phyloP scores from a whole-genome alignment of 352 stramenopile species.

The Phytophthora agathidicida region DNA sequence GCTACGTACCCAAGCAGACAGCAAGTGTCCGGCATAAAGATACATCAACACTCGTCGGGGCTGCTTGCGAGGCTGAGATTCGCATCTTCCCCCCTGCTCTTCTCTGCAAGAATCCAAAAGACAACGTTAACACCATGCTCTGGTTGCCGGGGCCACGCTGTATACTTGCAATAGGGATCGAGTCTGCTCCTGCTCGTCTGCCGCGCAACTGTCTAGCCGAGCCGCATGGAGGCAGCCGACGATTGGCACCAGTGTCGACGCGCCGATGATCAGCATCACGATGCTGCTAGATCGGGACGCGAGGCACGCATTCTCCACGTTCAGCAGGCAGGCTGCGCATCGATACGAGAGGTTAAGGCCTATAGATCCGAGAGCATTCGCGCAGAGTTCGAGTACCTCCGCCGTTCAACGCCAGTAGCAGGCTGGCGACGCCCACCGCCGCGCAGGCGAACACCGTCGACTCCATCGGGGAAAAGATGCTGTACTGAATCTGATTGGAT shows the following conservation, averaged over 20 bases:
- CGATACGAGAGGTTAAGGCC: neutral
- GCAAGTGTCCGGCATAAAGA: constrained; percentile 76
- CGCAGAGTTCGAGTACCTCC: too few species aligned
- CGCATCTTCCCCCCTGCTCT: neutral
- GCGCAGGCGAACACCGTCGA: constrained; percentile 64
- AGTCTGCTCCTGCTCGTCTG: constrained; percentile 28
- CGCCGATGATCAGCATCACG: constrained; percentile 67
- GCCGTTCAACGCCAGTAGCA: constrained; percentile 51
- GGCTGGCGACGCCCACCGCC: constrained; percentile 42
- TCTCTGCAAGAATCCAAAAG: constrained; percentile 15
- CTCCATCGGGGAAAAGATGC: constrained; percentile 44
- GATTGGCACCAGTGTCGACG: constrained; percentile 55
- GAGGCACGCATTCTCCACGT: constrained; percentile 49
- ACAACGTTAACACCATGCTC: neutral
- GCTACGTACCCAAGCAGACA: constrained; percentile 76
- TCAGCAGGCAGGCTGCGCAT: constrained; percentile 40
- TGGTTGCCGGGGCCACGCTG: neutral
- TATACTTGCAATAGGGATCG: constrained; percentile 51
- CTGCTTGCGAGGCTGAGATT: constrained; percentile 5
- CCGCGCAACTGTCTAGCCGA: constrained; percentile 33
- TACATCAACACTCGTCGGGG: constrained; percentile 59
- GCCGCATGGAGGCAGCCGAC: constrained; percentile 45
- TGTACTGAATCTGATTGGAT: constrained; percentile 19
- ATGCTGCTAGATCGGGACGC: constrained; percentile 55
- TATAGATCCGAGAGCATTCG: too few species aligned